These are phyloP conservation scores for Breynia disticha DNA, from an alignment of 441 rosid species.

Conservation along the genomic window DNA sequence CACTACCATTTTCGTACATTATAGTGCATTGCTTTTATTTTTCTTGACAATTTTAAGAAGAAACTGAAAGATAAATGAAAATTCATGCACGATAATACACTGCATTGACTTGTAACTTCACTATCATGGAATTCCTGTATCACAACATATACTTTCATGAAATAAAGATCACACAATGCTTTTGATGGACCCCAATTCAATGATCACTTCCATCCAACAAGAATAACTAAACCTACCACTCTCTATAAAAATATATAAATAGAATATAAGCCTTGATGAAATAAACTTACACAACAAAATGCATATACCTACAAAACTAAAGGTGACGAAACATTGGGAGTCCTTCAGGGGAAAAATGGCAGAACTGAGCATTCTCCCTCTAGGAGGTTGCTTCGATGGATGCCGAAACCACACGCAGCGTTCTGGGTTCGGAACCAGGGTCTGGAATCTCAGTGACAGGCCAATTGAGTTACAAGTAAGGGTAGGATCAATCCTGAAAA, in stretches of 20 bases:
- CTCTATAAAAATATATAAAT: not conserved
- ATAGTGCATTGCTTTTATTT: conserved; percentile 10
- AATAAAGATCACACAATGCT: not conserved
- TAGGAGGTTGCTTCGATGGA: conserved; percentile 66
- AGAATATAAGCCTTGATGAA: not conserved
- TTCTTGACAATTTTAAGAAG: too few species aligned
- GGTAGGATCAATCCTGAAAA: conserved; percentile 72
- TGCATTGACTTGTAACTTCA: not conserved
- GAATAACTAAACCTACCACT: not conserved
- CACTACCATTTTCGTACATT: conserved; percentile 17
- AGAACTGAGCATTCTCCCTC: conserved; percentile 36
- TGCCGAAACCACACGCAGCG: conserved; percentile 57
- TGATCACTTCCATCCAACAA: conserved; percentile 14
- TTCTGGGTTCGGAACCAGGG: conserved; percentile 51
- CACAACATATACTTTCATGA: not conserved
- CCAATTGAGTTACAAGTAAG: conserved; percentile 71
- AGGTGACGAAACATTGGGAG: conserved; percentile 31
- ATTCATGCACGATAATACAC: conserved; percentile 1
- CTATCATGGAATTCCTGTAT: not conserved
- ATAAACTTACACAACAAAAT: conserved; percentile 4
- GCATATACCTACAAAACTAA: conserved; percentile 19
- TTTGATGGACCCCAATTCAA: conserved; percentile 15
- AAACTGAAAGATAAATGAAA: too few species aligned
- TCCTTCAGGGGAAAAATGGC: conserved; percentile 33
- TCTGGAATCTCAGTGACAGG: conserved; percentile 72